Evolutionary conservation across 768 basidiomycete genomes (phyloP).

Genomic region (Agrocybe praecox): DNA sequence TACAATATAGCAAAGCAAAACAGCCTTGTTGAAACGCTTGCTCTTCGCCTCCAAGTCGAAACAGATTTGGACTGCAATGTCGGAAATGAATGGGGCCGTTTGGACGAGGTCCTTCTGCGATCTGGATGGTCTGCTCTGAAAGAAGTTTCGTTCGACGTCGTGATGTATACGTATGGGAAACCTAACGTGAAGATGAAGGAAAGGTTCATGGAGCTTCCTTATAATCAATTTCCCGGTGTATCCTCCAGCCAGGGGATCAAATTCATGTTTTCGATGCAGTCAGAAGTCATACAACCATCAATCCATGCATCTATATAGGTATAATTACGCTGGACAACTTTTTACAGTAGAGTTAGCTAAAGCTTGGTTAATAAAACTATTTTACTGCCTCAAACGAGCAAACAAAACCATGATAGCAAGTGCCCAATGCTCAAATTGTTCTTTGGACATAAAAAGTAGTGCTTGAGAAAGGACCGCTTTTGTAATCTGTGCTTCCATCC

Average conservation of each 20-base stretch:
- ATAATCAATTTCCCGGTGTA: neutral
- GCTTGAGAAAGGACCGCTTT: constrained; percentile 97
- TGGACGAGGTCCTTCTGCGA: neutral
- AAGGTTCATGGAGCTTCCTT: neutral
- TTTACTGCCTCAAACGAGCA: constrained; percentile 33
- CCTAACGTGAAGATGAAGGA: neutral
- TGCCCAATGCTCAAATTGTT: constrained; percentile 93
- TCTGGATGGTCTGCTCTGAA: neutral
- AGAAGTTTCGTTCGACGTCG: neutral
- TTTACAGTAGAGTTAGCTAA: neutral
- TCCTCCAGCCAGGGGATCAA: neutral
- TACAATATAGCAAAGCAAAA: neutral
- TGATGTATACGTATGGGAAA: neutral
- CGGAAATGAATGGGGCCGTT: neutral
- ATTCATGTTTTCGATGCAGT: neutral
- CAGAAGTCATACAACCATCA: neutral
- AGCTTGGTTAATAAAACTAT: neutral
- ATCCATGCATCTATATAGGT: neutral
- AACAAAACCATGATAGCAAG: constrained; percentile 66
- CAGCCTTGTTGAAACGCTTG: neutral
- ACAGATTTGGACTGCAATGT: neutral
- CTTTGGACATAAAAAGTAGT: constrained; percentile 95
- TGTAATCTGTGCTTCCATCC: constrained; percentile 94
- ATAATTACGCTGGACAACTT: neutral
- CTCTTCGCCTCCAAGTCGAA: neutral